Base-by-base conservation (phyloP, 1,284 basidiomycete genomes). In the Ceratorhiza oryzae-sativae region DNA sequence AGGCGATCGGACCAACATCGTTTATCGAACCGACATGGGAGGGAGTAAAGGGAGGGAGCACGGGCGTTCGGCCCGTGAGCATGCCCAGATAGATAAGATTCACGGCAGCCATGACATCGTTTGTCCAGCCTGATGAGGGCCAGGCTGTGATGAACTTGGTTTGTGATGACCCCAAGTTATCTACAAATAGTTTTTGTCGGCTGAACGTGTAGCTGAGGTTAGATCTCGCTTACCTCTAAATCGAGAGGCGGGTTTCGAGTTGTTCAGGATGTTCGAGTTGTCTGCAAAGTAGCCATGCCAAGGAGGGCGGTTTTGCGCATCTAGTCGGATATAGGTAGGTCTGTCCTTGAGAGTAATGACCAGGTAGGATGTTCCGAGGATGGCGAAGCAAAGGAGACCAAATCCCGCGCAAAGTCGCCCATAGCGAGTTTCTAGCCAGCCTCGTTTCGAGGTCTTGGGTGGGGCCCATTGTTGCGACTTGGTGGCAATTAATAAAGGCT, bases 51-150 rank as follows among this genome's bases (percentile, higher is more conserved):
- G 85, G 84, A 8, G 86, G 84, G 9, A 92, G 76, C 73, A 92
- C 83, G 6, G 89, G 87, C 39, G 89, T 84, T 48, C 89, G 87
- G 6, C 53, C 34, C 1, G 89, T 89, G 70, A 91, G 82, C 48
- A 85, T 72, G 25, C 83, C 88, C 27, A 92, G 83, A 77, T 91
- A 90, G 51, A 91, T 82, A 70, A 91, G 81, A 77, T 91, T 90
- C 60, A 85, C 85, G 84, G 90, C 72, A 27, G 76, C 74, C 77
- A 79, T 79, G 71, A 79, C 74, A 71, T 78, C 76, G 73, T 79
- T 79, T 41, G 78, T 67, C 63, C 63, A 67, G 13, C 63, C 63
- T 3, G 63, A 75, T 72, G 65, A 67, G 3, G 63, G 63, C 63
- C 63, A 67, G 13, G 63, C 63, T 15, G 63, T 67, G 23, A 67